phyloP scores from a whole-genome alignment of 371 early-diverging fungal genomes.

The Entomophthora muscae region DNA sequence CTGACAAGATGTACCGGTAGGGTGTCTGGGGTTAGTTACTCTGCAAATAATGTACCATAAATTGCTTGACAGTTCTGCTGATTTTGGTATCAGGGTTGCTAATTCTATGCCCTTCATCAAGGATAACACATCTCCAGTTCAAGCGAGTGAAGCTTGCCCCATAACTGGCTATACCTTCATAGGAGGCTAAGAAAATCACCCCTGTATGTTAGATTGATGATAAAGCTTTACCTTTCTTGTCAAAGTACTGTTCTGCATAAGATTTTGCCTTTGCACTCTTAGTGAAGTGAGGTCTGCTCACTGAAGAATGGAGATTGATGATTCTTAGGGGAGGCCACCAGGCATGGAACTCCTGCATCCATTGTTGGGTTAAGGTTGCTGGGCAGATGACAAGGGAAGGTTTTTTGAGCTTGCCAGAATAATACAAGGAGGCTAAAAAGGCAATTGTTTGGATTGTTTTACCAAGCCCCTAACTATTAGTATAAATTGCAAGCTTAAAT shows the following conservation, averaged over 20 bases:
- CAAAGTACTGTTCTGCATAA: neutral
- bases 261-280: conserved; percentile 11
- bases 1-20: conserved; percentile 79
- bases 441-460: conserved; percentile 91
- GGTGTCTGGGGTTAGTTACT: conserved; percentile 31
- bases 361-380: conserved; percentile 88
- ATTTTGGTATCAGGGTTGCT: conserved; percentile 87
- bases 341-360: conserved; percentile 87
- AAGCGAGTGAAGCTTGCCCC: conserved; percentile 37
- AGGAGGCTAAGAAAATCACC: conserved; percentile 77
- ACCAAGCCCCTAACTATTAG: conserved; percentile 60
- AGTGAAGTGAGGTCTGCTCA: conserved; percentile 13
- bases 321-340: conserved; percentile 95
- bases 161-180: conserved; percentile 59
- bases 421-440: conserved; percentile 52
- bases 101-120: conserved; percentile 98
- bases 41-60: conserved; percentile 14
- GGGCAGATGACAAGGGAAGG: conserved; percentile 81
- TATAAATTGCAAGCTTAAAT: conserved; percentile 9
- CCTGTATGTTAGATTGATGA: conserved; percentile 32
- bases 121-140: conserved; percentile 76
- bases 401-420: conserved; percentile 28
- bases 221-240: conserved; percentile 15
- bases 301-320: conserved; percentile 69
- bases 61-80: conserved; percentile 66